Base-by-base conservation (phyloP, 2,329 filamentous ascomycete species). In the Thyridium curvatum region DNA sequence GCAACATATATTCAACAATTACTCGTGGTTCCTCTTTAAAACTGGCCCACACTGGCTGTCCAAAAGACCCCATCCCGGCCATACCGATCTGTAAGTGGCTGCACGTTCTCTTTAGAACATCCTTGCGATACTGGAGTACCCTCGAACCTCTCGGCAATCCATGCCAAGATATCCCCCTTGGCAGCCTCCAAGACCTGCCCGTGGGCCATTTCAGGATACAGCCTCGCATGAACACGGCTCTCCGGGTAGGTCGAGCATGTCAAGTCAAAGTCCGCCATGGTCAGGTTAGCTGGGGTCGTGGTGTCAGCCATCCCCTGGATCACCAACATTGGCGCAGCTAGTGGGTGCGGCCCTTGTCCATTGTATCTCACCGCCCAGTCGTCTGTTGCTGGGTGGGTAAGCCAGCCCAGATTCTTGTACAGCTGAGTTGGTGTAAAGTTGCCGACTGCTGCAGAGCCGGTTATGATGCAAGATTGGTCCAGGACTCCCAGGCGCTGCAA, bases 251-350 rank as follows among this genome's bases (percentile, higher is more conserved):
- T 16, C 26, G n/a, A 17, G 35, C 35, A 37, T 12, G 28, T 37
- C 6, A 16, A 16, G 28, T 37, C 26, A 13, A 37, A 37, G 14
- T 28, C 26, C 26, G 16, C n/a, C 35, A 30, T 8, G 6, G 14
- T 12, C n/a, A 28, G 13, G 9, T 37, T 29, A 4, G n/a, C 9
- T 12, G 30, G 31, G 6, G 35, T 51, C 3, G 52, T 12, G 2
- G 40, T 32, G 32, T 51, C 50, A 4, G 38, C 38, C 3, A 30
- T 34, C 5, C 50, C 51, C 32, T 52, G 51, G 12, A 52, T 42
- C 5, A 53, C 46, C 6, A 53, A 40, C 31, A 53, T 36, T 0
- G 51, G 51, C 9, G 39, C 47, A 0, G 51, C 51, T 10, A 53
- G 38, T 0, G 40, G 32, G 18, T 49, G 43, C 1, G 49, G 45